Evolutionary conservation across 108 stramenopile species (phyloP).

Genomic region (Bacterosira constricta): DNA sequence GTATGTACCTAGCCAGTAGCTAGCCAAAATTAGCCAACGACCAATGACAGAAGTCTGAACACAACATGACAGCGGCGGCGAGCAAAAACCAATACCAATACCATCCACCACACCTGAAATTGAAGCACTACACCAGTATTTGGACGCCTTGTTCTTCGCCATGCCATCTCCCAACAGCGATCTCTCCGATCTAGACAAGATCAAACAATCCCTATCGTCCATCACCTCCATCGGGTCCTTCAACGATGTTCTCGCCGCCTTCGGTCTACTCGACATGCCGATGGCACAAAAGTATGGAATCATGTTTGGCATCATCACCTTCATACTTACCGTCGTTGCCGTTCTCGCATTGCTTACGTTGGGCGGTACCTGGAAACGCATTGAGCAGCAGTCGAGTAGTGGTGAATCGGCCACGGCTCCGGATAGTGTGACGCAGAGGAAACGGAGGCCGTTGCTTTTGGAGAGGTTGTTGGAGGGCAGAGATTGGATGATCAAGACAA

Average conservation of each 20-base stretch:
- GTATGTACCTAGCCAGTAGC: too few relatives aligned
- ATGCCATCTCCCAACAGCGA: neutral
- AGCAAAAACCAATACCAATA: neutral
- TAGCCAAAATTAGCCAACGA: too few relatives aligned
- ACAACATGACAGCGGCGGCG: too few relatives aligned
- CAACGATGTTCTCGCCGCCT: slow-evolving; percentile 65
- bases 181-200: slow-evolving; percentile 44
- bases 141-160: too few relatives aligned
- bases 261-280: slow-evolving; percentile 76
- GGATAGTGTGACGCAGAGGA: slow-evolving; percentile 55
- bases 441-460: slow-evolving; percentile 67
- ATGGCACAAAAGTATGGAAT: slow-evolving; percentile 85
- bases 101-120: neutral
- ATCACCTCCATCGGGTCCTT: slow-evolving; percentile 41
- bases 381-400: slow-evolving; percentile 64
- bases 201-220: slow-evolving; percentile 25
- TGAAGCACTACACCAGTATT: too few relatives aligned
- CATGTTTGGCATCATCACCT: slow-evolving; percentile 72
- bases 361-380: slow-evolving; percentile 79
- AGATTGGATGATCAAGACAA: slow-evolving; percentile 61
- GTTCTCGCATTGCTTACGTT: slow-evolving; percentile 65
- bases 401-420: slow-evolving; percentile 55
- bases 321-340: slow-evolving; percentile 65
- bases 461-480: slow-evolving; percentile 72
- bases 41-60: too few relatives aligned